phyloP scores from a whole-genome alignment of 140 eudicot genomes.

The Cichorium intybus region DNA sequence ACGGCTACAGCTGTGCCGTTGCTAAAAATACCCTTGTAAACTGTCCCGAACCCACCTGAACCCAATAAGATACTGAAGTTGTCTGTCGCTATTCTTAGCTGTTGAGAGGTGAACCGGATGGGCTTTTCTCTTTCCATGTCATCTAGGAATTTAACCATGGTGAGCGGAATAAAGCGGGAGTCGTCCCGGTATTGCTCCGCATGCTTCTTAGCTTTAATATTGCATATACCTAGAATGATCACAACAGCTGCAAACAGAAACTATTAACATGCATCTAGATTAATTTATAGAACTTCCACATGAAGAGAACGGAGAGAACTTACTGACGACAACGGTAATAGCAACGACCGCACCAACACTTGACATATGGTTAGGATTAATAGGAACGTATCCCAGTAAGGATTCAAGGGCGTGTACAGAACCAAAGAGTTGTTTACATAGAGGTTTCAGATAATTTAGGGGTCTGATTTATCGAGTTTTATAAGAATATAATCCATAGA shows the following conservation, averaged over 20 bases:
- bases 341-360: not conserved
- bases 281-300: not conserved
- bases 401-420: not conserved
- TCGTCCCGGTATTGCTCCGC: not conserved
- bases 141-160: conserved; percentile 22
- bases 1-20: conserved; percentile 25
- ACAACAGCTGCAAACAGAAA: conserved; percentile 3
- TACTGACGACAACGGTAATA: not conserved
- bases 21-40: conserved; percentile 39
- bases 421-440: not conserved
- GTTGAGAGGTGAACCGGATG: conserved; percentile 31
- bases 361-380: not conserved
- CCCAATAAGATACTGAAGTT: conserved; percentile 27
- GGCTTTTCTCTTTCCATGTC: conserved; percentile 38
- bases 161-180: conserved; percentile 18
- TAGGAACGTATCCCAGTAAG: not conserved
- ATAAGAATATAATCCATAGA: too few relatives aligned
- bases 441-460: not conserved
- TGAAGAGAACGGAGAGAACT: not conserved
- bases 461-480: not conserved
- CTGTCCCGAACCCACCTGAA: conserved; percentile 39
- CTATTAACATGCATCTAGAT: not conserved
- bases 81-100: conserved; percentile 24
- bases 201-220: not conserved
- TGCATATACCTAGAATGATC: not conserved